Conservation (phyloP, 164 flowering plant genomes). For the Santalum album region DNA sequence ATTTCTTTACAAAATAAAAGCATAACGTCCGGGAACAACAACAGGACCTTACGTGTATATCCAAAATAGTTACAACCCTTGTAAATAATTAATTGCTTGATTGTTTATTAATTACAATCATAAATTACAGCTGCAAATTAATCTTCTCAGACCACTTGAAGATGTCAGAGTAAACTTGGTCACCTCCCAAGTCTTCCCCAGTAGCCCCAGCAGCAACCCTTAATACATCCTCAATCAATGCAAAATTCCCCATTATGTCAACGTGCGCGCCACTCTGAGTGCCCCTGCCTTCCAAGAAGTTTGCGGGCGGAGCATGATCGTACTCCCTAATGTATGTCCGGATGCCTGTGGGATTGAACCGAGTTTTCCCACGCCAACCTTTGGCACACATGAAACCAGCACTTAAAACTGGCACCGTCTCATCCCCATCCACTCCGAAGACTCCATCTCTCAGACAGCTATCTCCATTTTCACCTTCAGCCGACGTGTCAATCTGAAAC, state of each 20-base stretch:
- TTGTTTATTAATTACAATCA: no score
- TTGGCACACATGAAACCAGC: conserved; percentile 96
- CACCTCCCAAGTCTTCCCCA: conserved; percentile 86
- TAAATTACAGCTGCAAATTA: conserved; percentile 42
- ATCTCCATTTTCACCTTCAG: conserved; percentile 37
- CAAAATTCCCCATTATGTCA: conserved; percentile 96
- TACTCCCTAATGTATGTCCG: conserved; percentile 68
- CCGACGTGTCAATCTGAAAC: conserved; percentile 73
- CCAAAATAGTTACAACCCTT: no score
- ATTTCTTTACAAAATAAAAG: no score
- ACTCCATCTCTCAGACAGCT: conserved; percentile 71
- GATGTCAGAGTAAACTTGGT: conserved; percentile 73
- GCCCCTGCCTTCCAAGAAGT: conserved; percentile 89
- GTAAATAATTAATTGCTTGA: no score
- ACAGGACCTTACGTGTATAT: no score
- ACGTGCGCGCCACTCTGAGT: conserved; percentile 99
- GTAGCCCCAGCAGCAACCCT: conserved; percentile 87
- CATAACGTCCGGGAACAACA: no score
- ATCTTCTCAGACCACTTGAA: conserved; percentile 86
- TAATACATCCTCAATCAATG: conserved; percentile 78
- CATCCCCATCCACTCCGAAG: conserved; percentile 74
- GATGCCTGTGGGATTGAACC: conserved; percentile 93
- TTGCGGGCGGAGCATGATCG: conserved; percentile 84
- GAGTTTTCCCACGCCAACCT: conserved; percentile 90
- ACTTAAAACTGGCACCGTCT: conserved; percentile 91